phyloP scores from a whole-genome alignment of 768 basidiomycete species.

The Saitozyma sp. region DNA sequence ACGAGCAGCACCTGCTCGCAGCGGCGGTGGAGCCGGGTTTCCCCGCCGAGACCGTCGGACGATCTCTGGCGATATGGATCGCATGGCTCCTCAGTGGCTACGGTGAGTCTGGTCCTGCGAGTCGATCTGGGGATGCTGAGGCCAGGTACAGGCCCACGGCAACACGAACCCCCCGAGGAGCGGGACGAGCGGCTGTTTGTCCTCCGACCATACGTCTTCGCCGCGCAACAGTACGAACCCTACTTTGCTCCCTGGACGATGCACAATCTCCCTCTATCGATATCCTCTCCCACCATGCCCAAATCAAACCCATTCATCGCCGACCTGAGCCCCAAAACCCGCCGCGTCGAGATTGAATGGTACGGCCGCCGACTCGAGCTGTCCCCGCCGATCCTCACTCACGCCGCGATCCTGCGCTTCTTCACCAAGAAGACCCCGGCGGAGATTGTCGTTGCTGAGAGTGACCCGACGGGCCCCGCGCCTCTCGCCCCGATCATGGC shows the following conservation, averaged over 20 bases:
- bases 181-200: slow-evolving; percentile 53
- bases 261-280: slow-evolving; percentile 44
- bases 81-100: slow-evolving; percentile 40
- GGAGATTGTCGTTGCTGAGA: not conserved
- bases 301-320: slow-evolving; percentile 49
- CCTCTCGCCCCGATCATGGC: too few relatives aligned
- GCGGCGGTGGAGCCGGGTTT: slow-evolving; percentile 51
- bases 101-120: slow-evolving; percentile 13
- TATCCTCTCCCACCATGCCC: slow-evolving; percentile 11
- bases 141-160: slow-evolving; percentile 10
- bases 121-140: too few relatives aligned
- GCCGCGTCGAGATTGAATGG: slow-evolving; percentile 42
- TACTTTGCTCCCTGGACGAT: slow-evolving; percentile 54
- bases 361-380: slow-evolving; percentile 47
- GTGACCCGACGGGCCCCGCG: not conserved
- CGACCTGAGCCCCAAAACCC: slow-evolving; percentile 46
- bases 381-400: slow-evolving; percentile 51
- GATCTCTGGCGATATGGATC: slow-evolving; percentile 52
- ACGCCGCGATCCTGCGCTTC: slow-evolving; percentile 54
- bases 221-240: slow-evolving; percentile 49
- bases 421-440: slow-evolving; percentile 22
- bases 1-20: slow-evolving; percentile 44
- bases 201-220: slow-evolving; percentile 55
- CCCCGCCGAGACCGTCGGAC: slow-evolving; percentile 46
- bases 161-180: slow-evolving; percentile 37